Base-by-base conservation (phyloP, 805 yeast genomes). In the Pichia thaimueangensis region DNA sequence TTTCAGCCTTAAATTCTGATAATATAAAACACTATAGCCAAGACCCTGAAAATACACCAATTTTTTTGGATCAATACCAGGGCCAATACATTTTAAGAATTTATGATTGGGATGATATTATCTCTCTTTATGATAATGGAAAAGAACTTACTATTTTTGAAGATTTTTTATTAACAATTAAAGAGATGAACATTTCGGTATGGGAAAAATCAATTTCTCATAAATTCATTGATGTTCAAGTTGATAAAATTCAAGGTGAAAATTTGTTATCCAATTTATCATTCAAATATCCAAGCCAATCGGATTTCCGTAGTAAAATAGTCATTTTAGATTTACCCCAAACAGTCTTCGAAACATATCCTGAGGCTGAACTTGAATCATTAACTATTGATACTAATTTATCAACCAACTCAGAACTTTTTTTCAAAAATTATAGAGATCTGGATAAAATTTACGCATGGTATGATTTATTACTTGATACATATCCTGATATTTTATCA, bases 391-490 rank as follows among this genome's bases (percentile, higher is more conserved):
- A 28, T 22, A 48, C 33, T 7, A 45, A 39, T 8, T 37, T 24
- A 1, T 28, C 36, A 12, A 11, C 36, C 8, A 47, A 55, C 11
- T 52, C 68, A 0, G 85, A 80, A 45, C 48, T 78, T 4, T 87
- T 87, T 57, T 87, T 87, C 60, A 73, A 70, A 47, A 80, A 77
- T 39, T 87, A 78, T 62, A 69, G 89, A 46, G 77, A 82, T 24
- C 64, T 86, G 46, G 73, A 74, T 24, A 73, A 86, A 4, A 80
- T 88, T 16, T 71, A 85, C 52, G 65, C 79, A 1, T 86, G 95
- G 94, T 67, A 82, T 49, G 82, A 77, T 35, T 52, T 79, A 19
- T 54, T 87, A 17, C 67, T 69, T 46, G 69, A 72, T 42, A 71
- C 84, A 2, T 85, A 73, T 57, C 86, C 94, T 0, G 71, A 78